Percentiles rank a stretch among this genome's conserved stretches.
phyloP scores from a whole-genome alignment of 1,284 basidiomycete genomes.

The Acaromyces ingoldii region DNA sequence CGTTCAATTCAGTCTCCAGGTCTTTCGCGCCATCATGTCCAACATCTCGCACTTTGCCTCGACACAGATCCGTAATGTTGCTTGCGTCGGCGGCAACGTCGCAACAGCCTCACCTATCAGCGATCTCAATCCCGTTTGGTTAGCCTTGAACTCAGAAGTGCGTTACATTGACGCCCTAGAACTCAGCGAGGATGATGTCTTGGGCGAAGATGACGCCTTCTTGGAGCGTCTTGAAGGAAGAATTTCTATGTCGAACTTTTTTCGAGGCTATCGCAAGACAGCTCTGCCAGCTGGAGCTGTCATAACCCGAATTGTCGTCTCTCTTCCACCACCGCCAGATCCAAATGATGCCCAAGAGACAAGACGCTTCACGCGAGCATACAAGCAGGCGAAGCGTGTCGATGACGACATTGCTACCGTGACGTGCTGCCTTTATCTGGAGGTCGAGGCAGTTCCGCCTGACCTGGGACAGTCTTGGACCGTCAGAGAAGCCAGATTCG shows the following conservation, averaged over 20 bases:
- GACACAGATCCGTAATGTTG: conserved; percentile 52
- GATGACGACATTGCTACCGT: conserved; percentile 54
- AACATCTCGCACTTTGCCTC: conserved; percentile 49
- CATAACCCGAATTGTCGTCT: conserved; percentile 38
- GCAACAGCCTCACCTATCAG: conserved; percentile 52
- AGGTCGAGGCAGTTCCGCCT: conserved; percentile 15
- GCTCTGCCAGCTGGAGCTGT: conserved; percentile 43
- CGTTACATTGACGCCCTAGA: conserved; percentile 29
- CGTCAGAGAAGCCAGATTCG: conserved; percentile 37
- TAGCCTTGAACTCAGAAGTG: conserved; percentile 41
- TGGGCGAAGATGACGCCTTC: background rate
- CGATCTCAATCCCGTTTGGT: conserved; percentile 53
- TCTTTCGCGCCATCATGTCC: conserved; percentile 30
- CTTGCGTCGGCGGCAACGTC: conserved; percentile 51
- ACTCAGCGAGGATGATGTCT: background rate
- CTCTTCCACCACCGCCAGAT: no score
- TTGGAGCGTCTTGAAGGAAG: background rate
- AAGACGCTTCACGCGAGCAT: conserved; percentile 41
- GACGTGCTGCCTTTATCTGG: conserved; percentile 42
- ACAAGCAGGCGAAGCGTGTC: conserved; percentile 52
- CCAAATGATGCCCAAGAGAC: conserved; percentile 17
- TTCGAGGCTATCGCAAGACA: conserved; percentile 52
- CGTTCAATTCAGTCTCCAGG: conserved; percentile 23
- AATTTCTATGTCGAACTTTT: conserved; percentile 34
- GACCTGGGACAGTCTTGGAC: no score